Evolutionary conservation across 768 basidiomycete species (phyloP), one percentile per base, ranked within the genome.

Genomic region (Sporobolomyces phaffii): DNA sequence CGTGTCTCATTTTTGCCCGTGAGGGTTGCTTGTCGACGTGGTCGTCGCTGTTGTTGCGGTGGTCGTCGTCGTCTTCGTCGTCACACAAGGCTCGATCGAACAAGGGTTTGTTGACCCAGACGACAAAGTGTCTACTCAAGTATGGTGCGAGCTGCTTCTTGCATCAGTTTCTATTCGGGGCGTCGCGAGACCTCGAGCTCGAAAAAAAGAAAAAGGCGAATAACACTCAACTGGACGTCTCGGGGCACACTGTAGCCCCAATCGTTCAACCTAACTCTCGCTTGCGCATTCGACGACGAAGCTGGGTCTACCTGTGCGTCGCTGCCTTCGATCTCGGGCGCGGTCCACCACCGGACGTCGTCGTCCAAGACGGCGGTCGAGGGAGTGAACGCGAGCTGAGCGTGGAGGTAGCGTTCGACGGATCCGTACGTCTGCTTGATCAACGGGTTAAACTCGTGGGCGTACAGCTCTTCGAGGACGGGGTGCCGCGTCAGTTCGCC

Each of bases 21-120:
- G n/a, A n/a, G n/a, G n/a, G n/a, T n/a, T n/a, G n/a, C n/a, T n/a
- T n/a, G n/a, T n/a, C n/a, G n/a, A n/a, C n/a, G n/a, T n/a, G n/a
- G n/a, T n/a, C n/a, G n/a, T n/a, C n/a, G n/a, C n/a, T n/a, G n/a
- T n/a, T n/a, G n/a, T n/a, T n/a, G n/a, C n/a, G n/a, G n/a, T n/a
- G n/a, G n/a, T n/a, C n/a, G n/a, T n/a, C n/a, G n/a, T n/a, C n/a
- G n/a, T n/a, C n/a, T n/a, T n/a, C n/a, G n/a, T 52, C 48, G 24
- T 29, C 29, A 40, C 68, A 69, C 10, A 69, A 51, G 6, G 31
- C 22, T 3, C 53, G 60, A 43, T 65, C 60, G 44, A 69, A 69
- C 41, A 69, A 54, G 20, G 68, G 68, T 26, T 45, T 33, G 22
- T 54, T 56, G 15, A 62, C 59, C 69, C 69, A 71, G 48, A 66